A percentile compares a stretch with the other conserved stretches of the same genome.
These are phyloP conservation scores for Moricandia arvensis DNA, from an alignment of 345 rosid species.

Conservation along the genomic window DNA sequence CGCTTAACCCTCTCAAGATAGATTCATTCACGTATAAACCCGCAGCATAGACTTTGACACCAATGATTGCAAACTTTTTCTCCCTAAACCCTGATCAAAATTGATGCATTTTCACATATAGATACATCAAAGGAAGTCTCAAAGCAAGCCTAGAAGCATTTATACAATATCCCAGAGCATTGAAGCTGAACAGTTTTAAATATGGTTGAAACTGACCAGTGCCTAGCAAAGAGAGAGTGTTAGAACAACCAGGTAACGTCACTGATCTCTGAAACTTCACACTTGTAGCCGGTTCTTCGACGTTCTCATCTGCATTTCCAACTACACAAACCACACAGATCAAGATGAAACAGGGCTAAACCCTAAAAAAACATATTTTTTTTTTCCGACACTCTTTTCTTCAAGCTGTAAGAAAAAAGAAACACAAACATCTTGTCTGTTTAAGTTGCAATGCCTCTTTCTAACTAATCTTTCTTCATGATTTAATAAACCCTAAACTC, in stretches of 20 bases:
- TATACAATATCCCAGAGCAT: too few relatives aligned
- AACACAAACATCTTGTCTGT: neutral
- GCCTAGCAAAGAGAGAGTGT: constrained; percentile 62
- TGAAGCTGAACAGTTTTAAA: too few relatives aligned
- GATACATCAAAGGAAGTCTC: neutral
- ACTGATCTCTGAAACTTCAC: constrained; percentile 65
- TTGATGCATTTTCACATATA: neutral
- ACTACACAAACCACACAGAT: constrained; percentile 37
- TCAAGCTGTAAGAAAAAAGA: neutral
- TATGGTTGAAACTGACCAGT: constrained; percentile 51
- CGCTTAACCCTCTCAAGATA: constrained; percentile 41
- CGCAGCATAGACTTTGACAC: constrained; percentile 87
- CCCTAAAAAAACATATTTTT: neutral
- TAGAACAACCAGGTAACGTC: constrained; percentile 65
- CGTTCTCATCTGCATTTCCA: constrained; percentile 50
- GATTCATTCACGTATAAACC: constrained; percentile 61
- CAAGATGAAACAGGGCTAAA: neutral
- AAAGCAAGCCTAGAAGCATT: neutral
- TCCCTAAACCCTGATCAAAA: constrained; percentile 69
- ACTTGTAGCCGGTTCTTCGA: constrained; percentile 62
- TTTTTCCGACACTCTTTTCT: neutral
- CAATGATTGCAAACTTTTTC: constrained; percentile 79
- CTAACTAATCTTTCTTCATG: too few relatives aligned
- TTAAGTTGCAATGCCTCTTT: neutral
- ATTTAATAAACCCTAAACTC: neutral